Evolutionary conservation across 495 filamentous ascomycete species (phyloP), one percentile per base, ranked within the genome.

Genomic region (Aspergillus taichungensis): DNA sequence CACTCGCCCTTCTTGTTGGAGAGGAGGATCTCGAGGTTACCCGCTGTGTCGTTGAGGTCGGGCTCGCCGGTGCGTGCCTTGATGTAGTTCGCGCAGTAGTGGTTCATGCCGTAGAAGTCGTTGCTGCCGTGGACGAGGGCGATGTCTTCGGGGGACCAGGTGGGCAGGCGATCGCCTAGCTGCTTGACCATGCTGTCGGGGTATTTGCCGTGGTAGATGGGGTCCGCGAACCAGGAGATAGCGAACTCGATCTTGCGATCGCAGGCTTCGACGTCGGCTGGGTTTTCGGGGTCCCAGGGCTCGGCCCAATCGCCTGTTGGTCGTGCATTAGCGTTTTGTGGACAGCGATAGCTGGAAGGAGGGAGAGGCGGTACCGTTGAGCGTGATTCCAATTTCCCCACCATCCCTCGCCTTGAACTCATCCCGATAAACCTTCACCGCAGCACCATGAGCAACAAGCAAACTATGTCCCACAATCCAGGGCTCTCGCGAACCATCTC

Each of bases 81-180:
- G 67, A 88, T 81, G 68, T 83, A 89, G 73, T 87, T 84, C 54
- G 83, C 80, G 43, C 84, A 87, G 72, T 88, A 87, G 69, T 87
- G 83, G 71, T 88, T 87, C 83, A 87, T 86, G 50, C 84, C 83
- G 64, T 87, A 87, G 61, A 88, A 88, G 65, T 88, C 83, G 58
- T 87, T 87, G 60, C 79, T 84, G 34, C 83, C 84, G 41, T 83
- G 72, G 35, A 88, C 78, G 6, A 87, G 71, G 3, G 76, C 78
- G 6, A 74, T 56, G 51, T 87, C 85, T 50, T 86, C 79, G 14
- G 69, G 48, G 0, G 79, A 80, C 62, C 79, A 86, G 12, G 69
- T 67, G 10, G 83, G 84, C 40, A 89, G 71, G 6, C 83, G 75
- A 55, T 80, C 66, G 32, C 84, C 83, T 8, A 87, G 76, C 61